A percentile compares a stretch with the other conserved stretches of the same genome.
These are phyloP conservation scores for Ceratocystis lukuohia DNA, from an alignment of 2,329 filamentous ascomycete species.

Conservation along the genomic window DNA sequence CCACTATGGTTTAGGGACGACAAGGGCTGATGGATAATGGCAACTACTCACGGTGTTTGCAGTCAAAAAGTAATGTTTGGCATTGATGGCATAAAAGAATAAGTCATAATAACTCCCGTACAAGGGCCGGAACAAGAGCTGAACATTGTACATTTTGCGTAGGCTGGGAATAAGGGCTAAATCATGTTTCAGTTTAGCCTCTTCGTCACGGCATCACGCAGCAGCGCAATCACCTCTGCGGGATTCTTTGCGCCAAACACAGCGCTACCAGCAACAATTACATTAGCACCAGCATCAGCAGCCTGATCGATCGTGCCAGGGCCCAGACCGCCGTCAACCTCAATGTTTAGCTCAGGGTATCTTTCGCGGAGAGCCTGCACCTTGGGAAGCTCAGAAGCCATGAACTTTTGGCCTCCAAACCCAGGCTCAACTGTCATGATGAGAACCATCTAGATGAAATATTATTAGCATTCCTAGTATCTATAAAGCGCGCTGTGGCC, in stretches of 20 bases:
- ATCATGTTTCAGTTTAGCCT: conserved; percentile 21
- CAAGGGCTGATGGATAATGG: not conserved
- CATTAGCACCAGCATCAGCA: conserved; percentile 89
- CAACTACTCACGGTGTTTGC: not conserved
- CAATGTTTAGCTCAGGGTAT: conserved; percentile 90
- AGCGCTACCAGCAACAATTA: conserved; percentile 92
- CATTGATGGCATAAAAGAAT: conserved; percentile 23
- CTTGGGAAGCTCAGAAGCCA: conserved; percentile 90
- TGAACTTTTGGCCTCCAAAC: conserved; percentile 97
- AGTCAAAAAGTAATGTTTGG: conserved; percentile 25
- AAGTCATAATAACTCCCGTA: not conserved
- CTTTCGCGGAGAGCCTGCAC: conserved; percentile 67
- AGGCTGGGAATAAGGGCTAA: not conserved
- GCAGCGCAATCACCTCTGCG: conserved; percentile 66
- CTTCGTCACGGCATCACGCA: conserved; percentile 67
- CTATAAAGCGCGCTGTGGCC: not conserved
- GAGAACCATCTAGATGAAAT: conserved; percentile 66
- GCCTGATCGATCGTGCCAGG: conserved; percentile 84
- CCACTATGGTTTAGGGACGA: not conserved
- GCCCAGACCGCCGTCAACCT: conserved; percentile 87
- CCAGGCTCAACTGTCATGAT: conserved; percentile 97
- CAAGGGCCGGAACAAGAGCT: too few relatives aligned
- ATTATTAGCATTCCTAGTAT: conserved; percentile 18
- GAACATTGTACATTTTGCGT: too few relatives aligned
- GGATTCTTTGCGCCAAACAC: conserved; percentile 90